These are phyloP conservation scores for Coprinopsis sp. DNA, from an alignment of 768 basidiomycete genomes.

Conservation along the genomic window DNA sequence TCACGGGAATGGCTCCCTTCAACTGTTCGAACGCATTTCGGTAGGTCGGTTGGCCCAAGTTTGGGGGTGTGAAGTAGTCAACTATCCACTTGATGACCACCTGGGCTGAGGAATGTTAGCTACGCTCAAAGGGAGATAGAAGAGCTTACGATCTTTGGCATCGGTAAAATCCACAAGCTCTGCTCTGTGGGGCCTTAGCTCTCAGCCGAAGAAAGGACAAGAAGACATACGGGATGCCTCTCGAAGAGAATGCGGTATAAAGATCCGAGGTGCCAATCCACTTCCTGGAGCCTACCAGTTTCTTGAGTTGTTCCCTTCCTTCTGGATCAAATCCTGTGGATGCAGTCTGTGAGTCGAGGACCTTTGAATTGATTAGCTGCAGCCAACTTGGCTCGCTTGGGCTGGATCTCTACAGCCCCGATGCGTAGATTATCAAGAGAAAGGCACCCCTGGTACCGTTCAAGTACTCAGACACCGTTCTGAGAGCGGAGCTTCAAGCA, in stretches of 20 bases:
- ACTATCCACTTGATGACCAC: conserved; percentile 69
- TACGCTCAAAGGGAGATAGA: conserved; percentile 1
- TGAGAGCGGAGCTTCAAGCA: no score
- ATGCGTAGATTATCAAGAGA: no score
- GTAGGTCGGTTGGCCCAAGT: conserved; percentile 7
- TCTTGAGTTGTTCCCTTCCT: conserved; percentile 58
- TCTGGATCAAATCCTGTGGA: conserved; percentile 63
- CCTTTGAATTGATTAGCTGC: neutral
- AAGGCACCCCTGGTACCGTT: no score
- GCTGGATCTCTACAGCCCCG: no score
- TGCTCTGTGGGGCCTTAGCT: conserved; percentile 32
- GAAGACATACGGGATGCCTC: conserved; percentile 73
- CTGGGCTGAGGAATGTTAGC: conserved; percentile 25
- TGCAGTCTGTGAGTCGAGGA: conserved; percentile 11
- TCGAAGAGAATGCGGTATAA: conserved; percentile 73
- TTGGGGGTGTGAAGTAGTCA: conserved; percentile 53
- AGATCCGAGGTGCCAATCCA: conserved; percentile 82
- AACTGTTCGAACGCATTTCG: conserved; percentile 50
- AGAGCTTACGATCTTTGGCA: conserved; percentile 37
- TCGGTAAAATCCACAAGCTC: conserved; percentile 61
- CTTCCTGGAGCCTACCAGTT: conserved; percentile 53
- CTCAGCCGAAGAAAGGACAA: conserved; percentile 1
- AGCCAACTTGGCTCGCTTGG: no score
- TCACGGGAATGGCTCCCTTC: conserved; percentile 45
- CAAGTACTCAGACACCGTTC: no score